Conservation (phyloP, 176 grass and related monocot species). For the Avena insularis region DNA sequence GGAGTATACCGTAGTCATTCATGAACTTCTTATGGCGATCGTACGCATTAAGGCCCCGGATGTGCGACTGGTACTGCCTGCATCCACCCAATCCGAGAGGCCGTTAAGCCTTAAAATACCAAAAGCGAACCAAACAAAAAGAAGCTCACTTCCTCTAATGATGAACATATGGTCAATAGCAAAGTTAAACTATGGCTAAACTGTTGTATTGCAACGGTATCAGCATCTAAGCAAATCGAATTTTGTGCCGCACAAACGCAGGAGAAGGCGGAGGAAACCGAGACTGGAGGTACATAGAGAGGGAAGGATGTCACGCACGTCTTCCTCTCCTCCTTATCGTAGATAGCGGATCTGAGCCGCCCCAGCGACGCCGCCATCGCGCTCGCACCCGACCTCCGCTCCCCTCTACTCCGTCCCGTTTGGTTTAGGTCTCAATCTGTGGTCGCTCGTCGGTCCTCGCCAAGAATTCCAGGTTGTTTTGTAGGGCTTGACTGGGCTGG, state of each 20-base stretch:
- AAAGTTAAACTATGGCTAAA: not conserved
- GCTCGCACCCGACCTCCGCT: not conserved
- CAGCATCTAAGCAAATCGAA: not conserved
- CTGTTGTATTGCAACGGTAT: not conserved
- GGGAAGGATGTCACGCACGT: constrained; percentile 38
- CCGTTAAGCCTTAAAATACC: not conserved
- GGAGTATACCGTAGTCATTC: constrained; percentile 69
- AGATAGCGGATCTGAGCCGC: constrained; percentile 68
- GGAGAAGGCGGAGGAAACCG: not conserved
- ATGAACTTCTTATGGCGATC: constrained; percentile 88
- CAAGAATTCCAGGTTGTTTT: not conserved
- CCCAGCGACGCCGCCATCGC: constrained; percentile 82
- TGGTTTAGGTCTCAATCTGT: not conserved
- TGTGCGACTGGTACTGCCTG: constrained; percentile 90
- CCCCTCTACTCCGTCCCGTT: not conserved
- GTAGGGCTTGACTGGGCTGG: not conserved
- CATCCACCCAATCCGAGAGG: constrained; percentile 34
- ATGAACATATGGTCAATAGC: not conserved
- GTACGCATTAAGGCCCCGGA: constrained; percentile 83
- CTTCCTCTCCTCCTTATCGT: constrained; percentile 72
- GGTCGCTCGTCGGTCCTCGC: not conserved
- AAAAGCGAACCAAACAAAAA: not conserved
- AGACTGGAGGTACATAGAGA: not conserved
- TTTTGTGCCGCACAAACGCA: not conserved
- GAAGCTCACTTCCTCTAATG: not conserved